Evolutionary conservation across 352 stramenopile species (phyloP), one percentile per base, ranked within the genome.

Genomic region (Phytopythium oedochilum): DNA sequence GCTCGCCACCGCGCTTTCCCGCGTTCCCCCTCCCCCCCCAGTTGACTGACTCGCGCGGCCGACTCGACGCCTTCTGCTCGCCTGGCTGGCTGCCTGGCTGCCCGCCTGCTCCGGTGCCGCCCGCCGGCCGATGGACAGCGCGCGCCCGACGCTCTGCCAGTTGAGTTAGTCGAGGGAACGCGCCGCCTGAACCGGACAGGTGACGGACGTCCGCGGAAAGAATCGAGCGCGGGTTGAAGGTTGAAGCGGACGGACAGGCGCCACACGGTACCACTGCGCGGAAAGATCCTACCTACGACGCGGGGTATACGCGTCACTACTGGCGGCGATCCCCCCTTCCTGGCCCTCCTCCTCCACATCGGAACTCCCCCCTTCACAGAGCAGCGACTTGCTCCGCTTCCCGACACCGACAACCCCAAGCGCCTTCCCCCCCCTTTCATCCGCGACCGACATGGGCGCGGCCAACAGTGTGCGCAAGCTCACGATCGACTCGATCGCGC

Each of bases 401-500:
- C 22, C n/a, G n/a, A n/a, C 9, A 52, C 28, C 18, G 28, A 52
- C 18, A 39, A 11, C 11, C 17, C 15, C 26, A 15, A 39, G 18
- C 26, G n/a, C 28, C n/a, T n/a, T n/a, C n/a, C n/a, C n/a, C n/a
- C n/a, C n/a, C n/a, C n/a, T n/a, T n/a, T n/a, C n/a, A n/a, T n/a
- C 28, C 17, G 28, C 45, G 44, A 38, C 28, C 63, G 66, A 32
- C 56, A 94, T 94, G 83, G 83, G 83, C 29, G 83, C 83, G 20
- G 77, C 70, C 52, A 91, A 85, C 60, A 94, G 81, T 60, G 79
- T 87, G 53, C 73, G 78, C 55, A 89, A 89, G 60, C 80, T 92
- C 60, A 89, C 81, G 57, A 67, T 94, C 55, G 81, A 94, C 45
- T 85, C 73, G 63, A 80, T 92, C 53, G 75, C 75, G 56, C 59